Evolutionary conservation across 2,329 filamentous ascomycete species (phyloP).

Genomic region (Fusarium phyllophilum): DNA sequence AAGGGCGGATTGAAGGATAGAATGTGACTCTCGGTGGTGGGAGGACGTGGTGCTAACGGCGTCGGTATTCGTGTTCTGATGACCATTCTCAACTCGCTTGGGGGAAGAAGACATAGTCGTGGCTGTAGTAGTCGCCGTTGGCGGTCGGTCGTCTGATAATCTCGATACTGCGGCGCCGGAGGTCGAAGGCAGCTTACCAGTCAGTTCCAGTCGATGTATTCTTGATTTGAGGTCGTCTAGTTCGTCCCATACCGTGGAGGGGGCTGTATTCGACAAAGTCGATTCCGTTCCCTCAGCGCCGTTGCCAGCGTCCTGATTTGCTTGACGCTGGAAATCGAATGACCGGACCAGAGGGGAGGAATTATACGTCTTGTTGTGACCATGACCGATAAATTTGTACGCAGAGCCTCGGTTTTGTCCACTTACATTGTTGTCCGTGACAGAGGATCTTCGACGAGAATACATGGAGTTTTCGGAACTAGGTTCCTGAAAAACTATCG

Average conservation of each 20-base stretch:
- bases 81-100: constrained; percentile 63
- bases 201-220: constrained; percentile 89
- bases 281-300: constrained; percentile 80
- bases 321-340: constrained; percentile 48
- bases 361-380: constrained; percentile 57
- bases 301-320: constrained; percentile 49
- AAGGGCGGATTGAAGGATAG: constrained; percentile 82
- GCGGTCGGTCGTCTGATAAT: constrained; percentile 81
- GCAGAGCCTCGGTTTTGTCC: constrained; percentile 56
- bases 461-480: constrained; percentile 44
- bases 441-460: constrained; percentile 54
- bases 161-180: constrained; percentile 83
- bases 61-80: constrained; percentile 40
- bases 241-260: constrained; percentile 97
- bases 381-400: constrained; percentile 50
- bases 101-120: constrained; percentile 93
- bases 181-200: constrained; percentile 85
- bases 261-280: constrained; percentile 85
- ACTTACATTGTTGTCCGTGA: constrained; percentile 58
- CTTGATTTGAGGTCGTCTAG: constrained; percentile 94
- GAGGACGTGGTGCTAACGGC: constrained; percentile 56
- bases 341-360: constrained; percentile 68
- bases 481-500: constrained; percentile 59
- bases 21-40: constrained; percentile 70
- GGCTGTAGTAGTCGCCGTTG: constrained; percentile 88